Conservation (phyloP, 139 green algal species). For the Closterium sp. region DNA sequence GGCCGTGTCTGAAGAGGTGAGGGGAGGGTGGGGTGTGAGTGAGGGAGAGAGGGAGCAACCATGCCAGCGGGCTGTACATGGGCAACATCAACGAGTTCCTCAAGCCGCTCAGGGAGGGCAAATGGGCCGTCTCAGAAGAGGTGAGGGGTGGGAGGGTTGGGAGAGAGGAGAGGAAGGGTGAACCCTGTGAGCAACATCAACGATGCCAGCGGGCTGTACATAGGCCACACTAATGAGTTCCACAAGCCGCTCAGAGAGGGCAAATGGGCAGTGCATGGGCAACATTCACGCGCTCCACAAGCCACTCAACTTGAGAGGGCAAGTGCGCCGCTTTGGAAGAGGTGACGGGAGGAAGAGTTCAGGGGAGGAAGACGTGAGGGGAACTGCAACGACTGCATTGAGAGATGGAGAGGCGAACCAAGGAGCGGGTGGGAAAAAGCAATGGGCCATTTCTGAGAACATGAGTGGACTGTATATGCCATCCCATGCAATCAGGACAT, state of each 20-base stretch:
- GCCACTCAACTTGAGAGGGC: too few species aligned
- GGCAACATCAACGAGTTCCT: slow-evolving; percentile 45
- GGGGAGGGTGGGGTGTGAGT: neutral
- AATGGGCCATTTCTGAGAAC: too few species aligned
- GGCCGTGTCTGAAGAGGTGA: slow-evolving; percentile 42
- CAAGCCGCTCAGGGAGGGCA: slow-evolving; percentile 31
- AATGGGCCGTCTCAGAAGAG: slow-evolving; percentile 13
- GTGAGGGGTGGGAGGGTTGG: neutral
- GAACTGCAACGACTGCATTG: too few species aligned
- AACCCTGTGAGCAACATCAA: too few species aligned
- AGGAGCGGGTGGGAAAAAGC: too few species aligned
- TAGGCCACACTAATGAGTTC: slow-evolving; percentile 44
- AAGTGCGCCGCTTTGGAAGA: too few species aligned
- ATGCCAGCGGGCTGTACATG: slow-evolving; percentile 29
- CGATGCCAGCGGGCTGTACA: slow-evolving; percentile 15
- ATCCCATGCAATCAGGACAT: too few species aligned
- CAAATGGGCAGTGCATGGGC: slow-evolving; percentile 20
- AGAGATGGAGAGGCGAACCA: too few species aligned
- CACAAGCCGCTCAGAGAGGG: slow-evolving; percentile 32
- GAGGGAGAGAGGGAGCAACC: neutral
- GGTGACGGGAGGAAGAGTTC: too few species aligned
- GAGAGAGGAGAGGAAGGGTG: too few species aligned
- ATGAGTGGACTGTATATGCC: too few species aligned
- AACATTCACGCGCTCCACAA: neutral
- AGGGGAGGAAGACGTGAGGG: too few species aligned